Percentiles rank a stretch among this genome's conserved stretches.
phyloP scores from a whole-genome alignment of 768 basidiomycete genomes.

The Leccinum rimulosum region DNA sequence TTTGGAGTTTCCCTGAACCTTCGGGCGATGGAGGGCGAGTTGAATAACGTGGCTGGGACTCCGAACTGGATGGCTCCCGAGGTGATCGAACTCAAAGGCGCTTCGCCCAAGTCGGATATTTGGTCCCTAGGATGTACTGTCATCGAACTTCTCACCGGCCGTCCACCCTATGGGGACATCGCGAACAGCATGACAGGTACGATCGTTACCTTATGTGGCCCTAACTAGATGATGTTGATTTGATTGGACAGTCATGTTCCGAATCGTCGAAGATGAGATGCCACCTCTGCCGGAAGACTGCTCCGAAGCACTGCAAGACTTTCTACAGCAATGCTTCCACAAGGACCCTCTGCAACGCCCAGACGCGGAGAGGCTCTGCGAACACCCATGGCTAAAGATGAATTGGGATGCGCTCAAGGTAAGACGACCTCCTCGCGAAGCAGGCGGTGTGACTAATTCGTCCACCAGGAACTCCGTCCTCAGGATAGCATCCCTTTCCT shows the following conservation, averaged over 20 bases:
- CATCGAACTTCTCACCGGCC: slow-evolving; percentile 88
- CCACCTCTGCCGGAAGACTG: slow-evolving; percentile 83
- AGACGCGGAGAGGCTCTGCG: slow-evolving; percentile 78
- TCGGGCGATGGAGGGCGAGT: slow-evolving; percentile 82
- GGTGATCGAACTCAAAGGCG: slow-evolving; percentile 92
- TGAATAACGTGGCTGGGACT: slow-evolving; percentile 87
- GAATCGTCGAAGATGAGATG: slow-evolving; percentile 90
- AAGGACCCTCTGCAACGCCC: slow-evolving; percentile 87
- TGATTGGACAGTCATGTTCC: slow-evolving; percentile 78
- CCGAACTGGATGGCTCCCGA: slow-evolving; percentile 99
- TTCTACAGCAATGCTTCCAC: slow-evolving; percentile 83
- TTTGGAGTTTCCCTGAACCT: slow-evolving; percentile 97
- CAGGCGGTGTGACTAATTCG: not conserved
- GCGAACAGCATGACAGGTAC: slow-evolving; percentile 88
- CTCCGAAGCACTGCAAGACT: slow-evolving; percentile 74
- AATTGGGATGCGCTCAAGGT: slow-evolving; percentile 82
- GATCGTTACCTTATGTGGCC: slow-evolving; percentile 8
- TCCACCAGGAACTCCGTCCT: slow-evolving; percentile 68
- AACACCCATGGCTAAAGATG: slow-evolving; percentile 87
- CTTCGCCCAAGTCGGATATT: slow-evolving; percentile 90
- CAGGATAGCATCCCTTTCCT: slow-evolving; percentile 96
- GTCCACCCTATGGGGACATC: slow-evolving; percentile 89
- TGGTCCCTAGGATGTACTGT: slow-evolving; percentile 96
- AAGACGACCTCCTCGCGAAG: slow-evolving; percentile 12
- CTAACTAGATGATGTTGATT: not conserved